Conservation (phyloP, 805 yeast species). For the Suhomyces canberraensis region DNA sequence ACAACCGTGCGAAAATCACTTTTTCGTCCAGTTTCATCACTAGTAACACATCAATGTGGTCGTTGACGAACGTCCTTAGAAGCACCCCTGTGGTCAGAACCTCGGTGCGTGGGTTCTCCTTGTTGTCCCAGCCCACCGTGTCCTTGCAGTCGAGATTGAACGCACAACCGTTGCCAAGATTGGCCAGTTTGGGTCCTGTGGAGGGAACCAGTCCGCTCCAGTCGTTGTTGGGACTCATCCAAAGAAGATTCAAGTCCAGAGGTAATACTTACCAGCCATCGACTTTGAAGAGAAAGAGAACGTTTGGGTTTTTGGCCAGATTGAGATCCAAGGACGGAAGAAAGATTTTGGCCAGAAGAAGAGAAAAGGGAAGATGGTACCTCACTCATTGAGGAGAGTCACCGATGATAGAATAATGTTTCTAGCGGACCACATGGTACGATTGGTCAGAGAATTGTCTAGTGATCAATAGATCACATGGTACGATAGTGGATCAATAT, state of each 20-base stretch:
- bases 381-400: conserved; percentile 65
- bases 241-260: conserved; percentile 76
- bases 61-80: conserved; percentile 6
- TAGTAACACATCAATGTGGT: conserved; percentile 8
- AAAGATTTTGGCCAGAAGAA: conserved; percentile 73
- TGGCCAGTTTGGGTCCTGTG: conserved; percentile 5
- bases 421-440: no score
- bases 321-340: conserved; percentile 72
- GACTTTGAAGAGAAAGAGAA: conserved; percentile 84
- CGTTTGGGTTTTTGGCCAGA: conserved; percentile 85
- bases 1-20: neutral
- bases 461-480: no score
- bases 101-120: conserved; percentile 9
- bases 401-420: no score
- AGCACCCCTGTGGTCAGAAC: conserved; percentile 4
- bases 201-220: conserved; percentile 17
- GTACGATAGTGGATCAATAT: no score
- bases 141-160: conserved; percentile 1
- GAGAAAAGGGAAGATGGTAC: conserved; percentile 91
- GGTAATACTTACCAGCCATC: conserved; percentile 96
- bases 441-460: no score
- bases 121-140: conserved; percentile 11
- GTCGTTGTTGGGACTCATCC: conserved; percentile 38
- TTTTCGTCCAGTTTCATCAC: no score
- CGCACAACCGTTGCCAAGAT: neutral